Evolutionary conservation across 257 asterid genomes (phyloP), one percentile per base, ranked within the genome.

Genomic region (Cruciata laevipes): DNA sequence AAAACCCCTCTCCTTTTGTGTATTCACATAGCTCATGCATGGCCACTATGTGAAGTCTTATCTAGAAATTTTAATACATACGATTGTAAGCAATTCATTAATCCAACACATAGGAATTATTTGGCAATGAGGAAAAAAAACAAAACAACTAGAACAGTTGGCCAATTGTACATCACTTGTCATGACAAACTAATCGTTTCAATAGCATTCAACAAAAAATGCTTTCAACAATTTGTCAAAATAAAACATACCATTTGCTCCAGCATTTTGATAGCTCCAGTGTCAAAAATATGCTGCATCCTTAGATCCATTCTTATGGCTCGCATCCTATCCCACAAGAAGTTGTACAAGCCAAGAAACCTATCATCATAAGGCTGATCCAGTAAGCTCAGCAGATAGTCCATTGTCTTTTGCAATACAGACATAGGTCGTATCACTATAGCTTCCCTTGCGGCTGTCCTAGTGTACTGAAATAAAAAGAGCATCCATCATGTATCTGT

Each of bases 381-480:
- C 70, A 94, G 86, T 81, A 94, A 84, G 81, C 73, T 73, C 74
- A 94, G 72, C 72, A 94, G 99, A 82, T 93, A 93, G 73, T 78
- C 87, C 86, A 90, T 90, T 24, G 95, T 88, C 81, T 73, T 87
- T 66, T 86, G 94, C 83, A 94, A 80, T 76, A 94, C 78, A 60
- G 96, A 92, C 95, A 94, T 83, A 27, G 99, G 96, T 35, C 99
- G 90, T 71, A 94, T 94, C 80, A 94, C 82, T 72, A 69, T 81
- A 55, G 99, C 95, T 80, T 94, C 96, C 84, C 99, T 88, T 87
- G 87, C 97, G 30, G 97, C 99, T 65, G 99, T 90, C 87, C 99
- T 86, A 70, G 75, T 94, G 83, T 94, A 94, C 99, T 94, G 92
- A 71, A 77, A 47, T 75, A 61, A 72, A 3, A 30, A 51, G 61